Percentiles rank a stretch among this genome's conserved stretches.
Evolutionary conservation across 768 basidiomycete species (phyloP).

Genomic region (Lentinus tigrinus): DNA sequence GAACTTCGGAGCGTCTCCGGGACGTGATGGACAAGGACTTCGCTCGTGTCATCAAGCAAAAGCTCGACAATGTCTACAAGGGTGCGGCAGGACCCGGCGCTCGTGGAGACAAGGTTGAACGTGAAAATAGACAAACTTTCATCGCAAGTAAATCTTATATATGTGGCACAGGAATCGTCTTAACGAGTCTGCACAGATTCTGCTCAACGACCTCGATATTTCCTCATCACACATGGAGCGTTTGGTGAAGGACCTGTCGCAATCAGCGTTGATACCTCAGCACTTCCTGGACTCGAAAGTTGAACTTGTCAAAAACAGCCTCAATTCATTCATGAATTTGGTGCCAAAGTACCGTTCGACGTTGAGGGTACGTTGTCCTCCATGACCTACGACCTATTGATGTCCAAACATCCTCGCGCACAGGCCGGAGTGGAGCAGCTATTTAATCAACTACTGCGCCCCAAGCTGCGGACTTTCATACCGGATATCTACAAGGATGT

Average conservation of each 20-base stretch:
- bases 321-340: constrained; percentile 53
- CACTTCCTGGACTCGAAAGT: constrained; percentile 66
- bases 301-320: constrained; percentile 42
- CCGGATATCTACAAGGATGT: constrained; percentile 89
- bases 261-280: constrained; percentile 56
- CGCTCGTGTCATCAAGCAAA: constrained; percentile 73
- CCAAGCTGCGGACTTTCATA: constrained; percentile 79
- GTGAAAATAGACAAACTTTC: constrained; percentile 76
- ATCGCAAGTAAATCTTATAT: constrained; percentile 56
- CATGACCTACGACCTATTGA: not conserved
- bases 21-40: constrained; percentile 85
- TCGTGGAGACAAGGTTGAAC: constrained; percentile 70
- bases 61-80: constrained; percentile 87
- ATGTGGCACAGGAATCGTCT: not conserved
- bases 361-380: constrained; percentile 54
- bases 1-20: constrained; percentile 59
- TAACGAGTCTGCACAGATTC: constrained; percentile 48
- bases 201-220: constrained; percentile 92
- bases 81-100: constrained; percentile 39
- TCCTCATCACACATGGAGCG: constrained; percentile 89
- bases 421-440: constrained; percentile 89
- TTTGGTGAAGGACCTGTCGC: constrained; percentile 63
- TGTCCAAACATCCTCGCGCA: not conserved
- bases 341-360: constrained; percentile 67
- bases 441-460: constrained; percentile 92